phyloP scores from a whole-genome alignment of 2,329 filamentous ascomycete species.

The Balansia obtecta region DNA sequence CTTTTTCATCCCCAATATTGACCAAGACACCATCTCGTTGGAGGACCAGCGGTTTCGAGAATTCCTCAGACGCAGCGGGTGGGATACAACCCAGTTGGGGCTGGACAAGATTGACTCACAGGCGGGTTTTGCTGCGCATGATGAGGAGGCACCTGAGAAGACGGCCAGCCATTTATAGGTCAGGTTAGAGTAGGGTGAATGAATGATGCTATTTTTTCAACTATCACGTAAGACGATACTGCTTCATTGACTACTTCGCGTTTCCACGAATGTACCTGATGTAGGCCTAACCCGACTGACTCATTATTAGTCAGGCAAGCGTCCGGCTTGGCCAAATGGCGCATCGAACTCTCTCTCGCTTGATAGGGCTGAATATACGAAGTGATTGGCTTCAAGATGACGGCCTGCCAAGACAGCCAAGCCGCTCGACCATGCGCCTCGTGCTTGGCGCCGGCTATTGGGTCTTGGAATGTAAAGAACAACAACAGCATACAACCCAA shows the following conservation, averaged over 20 bases:
- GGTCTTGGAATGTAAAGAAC: background rate
- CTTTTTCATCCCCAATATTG: conserved; percentile 62
- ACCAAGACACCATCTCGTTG: conserved; percentile 69
- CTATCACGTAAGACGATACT: background rate
- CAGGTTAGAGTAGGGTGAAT: background rate
- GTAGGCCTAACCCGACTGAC: background rate
- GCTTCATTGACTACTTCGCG: background rate
- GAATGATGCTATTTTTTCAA: background rate
- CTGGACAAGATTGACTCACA: conserved; percentile 4
- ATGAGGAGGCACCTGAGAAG: background rate
- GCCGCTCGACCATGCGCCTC: background rate
- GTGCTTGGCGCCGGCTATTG: background rate
- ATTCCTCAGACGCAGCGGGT: conserved; percentile 63
- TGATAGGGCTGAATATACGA: background rate
- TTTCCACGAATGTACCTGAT: background rate
- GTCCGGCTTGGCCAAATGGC: background rate
- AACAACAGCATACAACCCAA: no score
- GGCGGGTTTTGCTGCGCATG: background rate
- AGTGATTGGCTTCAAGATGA: background rate
- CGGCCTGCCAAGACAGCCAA: background rate
- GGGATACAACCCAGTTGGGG: conserved; percentile 51
- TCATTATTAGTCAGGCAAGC: background rate
- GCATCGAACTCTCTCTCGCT: background rate
- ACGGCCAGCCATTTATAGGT: background rate
- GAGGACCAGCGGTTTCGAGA: conserved; percentile 67